A percentile compares a stretch with the other conserved stretches of the same genome.
phyloP scores from a whole-genome alignment of 768 basidiomycete genomes.

The Cystofilobasidium capitatum region DNA sequence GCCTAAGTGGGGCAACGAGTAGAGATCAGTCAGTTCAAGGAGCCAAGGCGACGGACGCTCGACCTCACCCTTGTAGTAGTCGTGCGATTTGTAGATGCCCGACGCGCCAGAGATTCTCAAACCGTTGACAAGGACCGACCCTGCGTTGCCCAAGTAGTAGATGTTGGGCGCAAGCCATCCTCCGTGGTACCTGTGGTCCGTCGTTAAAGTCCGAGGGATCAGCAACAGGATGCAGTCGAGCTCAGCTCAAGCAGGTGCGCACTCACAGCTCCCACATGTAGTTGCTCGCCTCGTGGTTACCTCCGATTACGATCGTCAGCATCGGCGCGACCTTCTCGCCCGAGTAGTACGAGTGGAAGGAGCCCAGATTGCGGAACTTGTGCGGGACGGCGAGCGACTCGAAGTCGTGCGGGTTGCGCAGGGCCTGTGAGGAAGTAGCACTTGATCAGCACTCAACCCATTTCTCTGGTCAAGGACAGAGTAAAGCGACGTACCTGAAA shows the following conservation, averaged over 20 bases:
- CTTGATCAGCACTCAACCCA: not conserved
- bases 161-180: conserved; percentile 96
- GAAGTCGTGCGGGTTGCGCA: conserved; percentile 74
- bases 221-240: too few species aligned
- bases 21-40: not conserved
- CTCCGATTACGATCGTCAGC: conserved; percentile 87
- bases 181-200: conserved; percentile 84
- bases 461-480: not conserved
- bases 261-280: conserved; percentile 91
- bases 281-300: conserved; percentile 94
- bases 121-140: conserved; percentile 77
- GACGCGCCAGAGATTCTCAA: conserved; percentile 80
- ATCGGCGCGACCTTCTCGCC: conserved; percentile 72
- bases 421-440: conserved; percentile 51
- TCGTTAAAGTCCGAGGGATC: too few species aligned
- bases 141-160: conserved; percentile 87
- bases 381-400: conserved; percentile 82
- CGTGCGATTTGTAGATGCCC: conserved; percentile 74
- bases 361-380: conserved; percentile 75
- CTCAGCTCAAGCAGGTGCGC: too few species aligned
- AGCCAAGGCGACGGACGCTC: not conserved
- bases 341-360: conserved; percentile 78
- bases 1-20: conserved; percentile 39
- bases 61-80: conserved; percentile 55
- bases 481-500: conserved; percentile 46